Conservation (phyloP, 371 early-diverging fungal genomes). For the Thermomucor indicae-seudaticae region DNA sequence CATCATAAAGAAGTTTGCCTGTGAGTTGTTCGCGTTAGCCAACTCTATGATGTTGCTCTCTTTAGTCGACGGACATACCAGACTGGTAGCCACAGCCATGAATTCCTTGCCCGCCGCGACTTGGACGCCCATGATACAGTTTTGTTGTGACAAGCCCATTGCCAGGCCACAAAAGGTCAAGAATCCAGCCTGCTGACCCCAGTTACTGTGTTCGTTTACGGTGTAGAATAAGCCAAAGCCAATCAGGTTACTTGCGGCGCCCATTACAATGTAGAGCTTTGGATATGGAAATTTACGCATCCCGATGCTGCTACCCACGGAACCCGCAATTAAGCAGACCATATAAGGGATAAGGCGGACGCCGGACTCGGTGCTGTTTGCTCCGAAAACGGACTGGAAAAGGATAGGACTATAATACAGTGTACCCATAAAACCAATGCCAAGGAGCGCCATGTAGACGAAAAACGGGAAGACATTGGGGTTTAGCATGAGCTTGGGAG, state of each 20-base stretch:
- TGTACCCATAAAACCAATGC: constrained; percentile 64
- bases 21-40: no score
- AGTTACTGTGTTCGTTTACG: constrained; percentile 24
- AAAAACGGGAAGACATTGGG: constrained; percentile 3
- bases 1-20: constrained; percentile 34
- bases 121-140: constrained; percentile 55
- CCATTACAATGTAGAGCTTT: constrained; percentile 25
- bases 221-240: constrained; percentile 41
- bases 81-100: constrained; percentile 62
- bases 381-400: constrained; percentile 47
- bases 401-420: constrained; percentile 69
- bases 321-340: constrained; percentile 33
- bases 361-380: constrained; percentile 32
- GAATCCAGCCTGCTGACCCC: constrained; percentile 42
- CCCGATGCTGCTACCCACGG: constrained; percentile 28
- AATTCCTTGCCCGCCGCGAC: constrained; percentile 44
- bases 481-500: constrained; percentile 4
- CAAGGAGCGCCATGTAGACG: constrained; percentile 47
- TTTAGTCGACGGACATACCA: constrained; percentile 18
- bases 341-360: constrained; percentile 41
- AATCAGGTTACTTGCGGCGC: constrained; percentile 26
- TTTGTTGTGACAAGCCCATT: constrained; percentile 62
- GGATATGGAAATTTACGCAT: constrained; percentile 20
- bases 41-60: not conserved
- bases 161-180: constrained; percentile 45